These are phyloP conservation scores for Yamadazyma taylorii DNA, from an alignment of 1,139 yeast genomes.

Conservation along the genomic window DNA sequence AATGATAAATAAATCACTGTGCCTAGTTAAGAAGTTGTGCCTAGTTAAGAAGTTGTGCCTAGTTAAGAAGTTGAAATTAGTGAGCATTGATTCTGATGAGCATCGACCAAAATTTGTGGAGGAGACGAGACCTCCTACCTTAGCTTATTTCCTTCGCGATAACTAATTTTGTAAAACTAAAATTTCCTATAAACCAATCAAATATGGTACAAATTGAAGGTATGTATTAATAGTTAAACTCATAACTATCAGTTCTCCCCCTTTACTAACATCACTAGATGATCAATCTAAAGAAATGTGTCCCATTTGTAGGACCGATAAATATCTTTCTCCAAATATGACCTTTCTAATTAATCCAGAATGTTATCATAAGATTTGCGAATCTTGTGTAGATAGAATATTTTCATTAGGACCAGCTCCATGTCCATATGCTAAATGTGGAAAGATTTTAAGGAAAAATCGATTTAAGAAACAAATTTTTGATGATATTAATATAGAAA, in stretches of 20 bases:
- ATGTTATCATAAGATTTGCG: conserved; percentile 97
- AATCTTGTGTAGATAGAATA: conserved; percentile 92
- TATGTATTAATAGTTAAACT: too few relatives aligned
- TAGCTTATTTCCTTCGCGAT: background rate
- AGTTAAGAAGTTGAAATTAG: too few relatives aligned
- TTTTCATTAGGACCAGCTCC: conserved; percentile 95
- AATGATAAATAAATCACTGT: too few relatives aligned
- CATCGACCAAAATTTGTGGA: too few relatives aligned
- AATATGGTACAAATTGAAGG: conserved; percentile 3
- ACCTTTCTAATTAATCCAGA: conserved; percentile 91
- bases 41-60: too few relatives aligned
- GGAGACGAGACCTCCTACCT: too few relatives aligned
- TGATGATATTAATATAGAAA: conserved; percentile 85
- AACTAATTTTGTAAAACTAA: too few relatives aligned
- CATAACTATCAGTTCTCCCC: too few relatives aligned
- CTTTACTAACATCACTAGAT: conserved; percentile 20
- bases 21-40: too few relatives aligned
- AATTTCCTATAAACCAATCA: background rate
- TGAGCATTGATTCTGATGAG: too few relatives aligned
- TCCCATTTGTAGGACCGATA: conserved; percentile 95
- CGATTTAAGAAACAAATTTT: conserved; percentile 89
- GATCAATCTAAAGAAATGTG: conserved; percentile 73
- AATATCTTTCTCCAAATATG: conserved; percentile 92
- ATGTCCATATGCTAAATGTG: conserved; percentile 93
- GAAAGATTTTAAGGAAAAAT: conserved; percentile 81